A percentile compares a stretch with the other conserved stretches of the same genome.
Evolutionary conservation across 31 red algal genomes (phyloP).

Genomic region (Endocladia muricata): DNA sequence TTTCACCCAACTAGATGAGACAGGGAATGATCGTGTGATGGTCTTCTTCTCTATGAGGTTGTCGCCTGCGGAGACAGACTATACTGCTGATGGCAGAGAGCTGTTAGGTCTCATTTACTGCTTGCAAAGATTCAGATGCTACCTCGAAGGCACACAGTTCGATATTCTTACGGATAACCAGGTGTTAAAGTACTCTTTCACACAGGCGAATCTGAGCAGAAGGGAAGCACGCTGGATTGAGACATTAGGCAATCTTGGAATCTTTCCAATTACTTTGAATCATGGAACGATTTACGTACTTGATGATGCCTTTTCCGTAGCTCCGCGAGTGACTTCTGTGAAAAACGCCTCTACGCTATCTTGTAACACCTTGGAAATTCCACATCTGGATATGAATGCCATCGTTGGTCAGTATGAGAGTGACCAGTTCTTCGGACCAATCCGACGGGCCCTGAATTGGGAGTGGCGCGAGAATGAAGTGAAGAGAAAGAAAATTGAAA

Average conservation of each 20-base stretch:
- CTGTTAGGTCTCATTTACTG: not conserved
- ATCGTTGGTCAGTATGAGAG: not conserved
- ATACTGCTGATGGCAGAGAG: not conserved
- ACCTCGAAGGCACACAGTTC: not conserved
- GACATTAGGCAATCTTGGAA: not conserved
- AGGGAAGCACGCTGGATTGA: not conserved
- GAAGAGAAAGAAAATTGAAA: not conserved
- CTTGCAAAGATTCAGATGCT: not conserved
- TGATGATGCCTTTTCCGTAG: not conserved
- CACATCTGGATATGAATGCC: not conserved
- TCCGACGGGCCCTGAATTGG: not conserved
- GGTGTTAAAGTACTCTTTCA: not conserved
- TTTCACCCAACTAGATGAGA: conserved; percentile 1
- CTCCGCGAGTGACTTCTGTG: not conserved
- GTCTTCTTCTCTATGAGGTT: not conserved
- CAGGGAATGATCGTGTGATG: not conserved
- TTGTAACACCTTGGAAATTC: not conserved
- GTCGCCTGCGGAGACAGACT: not conserved
- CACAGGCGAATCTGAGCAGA: not conserved
- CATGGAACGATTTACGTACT: not conserved
- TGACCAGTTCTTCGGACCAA: conserved; percentile 1
- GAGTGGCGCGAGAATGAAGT: not conserved
- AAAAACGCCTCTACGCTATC: no score
- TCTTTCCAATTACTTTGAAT: not conserved
- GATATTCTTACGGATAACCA: not conserved